Conservation (phyloP, 2,329 filamentous ascomycete species). For the Dothistroma pini region DNA sequence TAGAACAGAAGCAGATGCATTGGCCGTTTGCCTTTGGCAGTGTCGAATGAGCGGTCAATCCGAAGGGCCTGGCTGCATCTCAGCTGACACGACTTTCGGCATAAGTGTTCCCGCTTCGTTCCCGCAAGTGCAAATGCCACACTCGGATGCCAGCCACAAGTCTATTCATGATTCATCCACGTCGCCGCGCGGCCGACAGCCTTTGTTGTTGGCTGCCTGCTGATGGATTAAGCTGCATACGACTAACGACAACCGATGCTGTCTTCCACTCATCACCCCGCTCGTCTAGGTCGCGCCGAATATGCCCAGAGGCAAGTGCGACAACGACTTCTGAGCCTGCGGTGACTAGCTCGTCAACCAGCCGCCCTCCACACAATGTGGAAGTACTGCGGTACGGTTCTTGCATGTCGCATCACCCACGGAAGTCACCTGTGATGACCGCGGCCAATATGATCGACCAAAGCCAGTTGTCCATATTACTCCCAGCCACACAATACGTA, state of each 20-base stretch:
- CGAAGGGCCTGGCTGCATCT: neutral
- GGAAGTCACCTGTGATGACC: neutral
- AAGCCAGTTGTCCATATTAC: neutral
- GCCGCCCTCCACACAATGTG: neutral
- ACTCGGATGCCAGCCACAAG: constrained; percentile 5
- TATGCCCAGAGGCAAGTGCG: constrained; percentile 5
- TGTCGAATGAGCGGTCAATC: constrained; percentile 6
- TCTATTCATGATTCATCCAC: constrained; percentile 2
- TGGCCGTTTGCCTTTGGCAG: neutral
- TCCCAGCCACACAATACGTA: constrained; percentile 1
- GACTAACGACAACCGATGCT: neutral
- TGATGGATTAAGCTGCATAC: constrained; percentile 6
- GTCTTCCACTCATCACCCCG: neutral
- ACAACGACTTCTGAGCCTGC: neutral
- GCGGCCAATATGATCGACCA: neutral
- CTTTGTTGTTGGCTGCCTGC: constrained; percentile 7
- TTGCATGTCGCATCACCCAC: neutral
- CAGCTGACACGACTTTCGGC: constrained; percentile 6
- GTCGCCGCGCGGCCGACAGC: constrained; percentile 1
- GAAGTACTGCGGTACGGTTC: neutral
- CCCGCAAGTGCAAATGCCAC: constrained; percentile 4
- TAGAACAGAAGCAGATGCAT: neutral
- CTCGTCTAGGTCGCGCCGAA: constrained; percentile 10
- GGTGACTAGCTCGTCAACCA: neutral
- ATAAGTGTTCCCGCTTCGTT: neutral